These are phyloP conservation scores for Patellaria atrata DNA, from an alignment of 495 filamentous ascomycete species.

Conservation along the genomic window DNA sequence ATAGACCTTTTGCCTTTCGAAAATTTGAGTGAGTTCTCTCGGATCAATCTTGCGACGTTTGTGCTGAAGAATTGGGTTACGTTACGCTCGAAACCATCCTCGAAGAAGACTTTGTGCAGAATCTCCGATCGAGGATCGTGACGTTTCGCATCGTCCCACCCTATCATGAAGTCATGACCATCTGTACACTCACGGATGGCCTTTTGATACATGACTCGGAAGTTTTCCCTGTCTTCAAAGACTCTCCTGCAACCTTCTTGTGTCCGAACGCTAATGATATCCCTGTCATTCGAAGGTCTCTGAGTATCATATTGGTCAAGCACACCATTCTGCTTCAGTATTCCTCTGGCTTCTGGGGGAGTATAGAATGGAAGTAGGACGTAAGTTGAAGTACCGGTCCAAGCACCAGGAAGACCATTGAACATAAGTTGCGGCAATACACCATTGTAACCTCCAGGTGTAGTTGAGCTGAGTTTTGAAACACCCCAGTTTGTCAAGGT, in stretches of 20 bases:
- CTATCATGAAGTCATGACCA: slow-evolving; percentile 31
- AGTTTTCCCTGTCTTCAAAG: slow-evolving; percentile 29
- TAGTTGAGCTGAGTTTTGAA: slow-evolving; percentile 16
- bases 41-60: slow-evolving; percentile 25
- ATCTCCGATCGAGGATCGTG: slow-evolving; percentile 24
- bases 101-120: slow-evolving; percentile 29
- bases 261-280: slow-evolving; percentile 26
- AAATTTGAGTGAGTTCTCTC: slow-evolving; percentile 26
- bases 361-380: slow-evolving; percentile 31
- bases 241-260: slow-evolving; percentile 28
- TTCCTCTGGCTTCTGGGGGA: slow-evolving; percentile 32
- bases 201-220: slow-evolving; percentile 29
- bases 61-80: slow-evolving; percentile 24
- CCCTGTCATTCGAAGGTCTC: slow-evolving; percentile 19
- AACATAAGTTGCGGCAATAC: slow-evolving; percentile 21
- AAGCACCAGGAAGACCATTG: slow-evolving; percentile 14
- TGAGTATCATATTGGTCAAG: slow-evolving; percentile 25
- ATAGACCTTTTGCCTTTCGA: slow-evolving; percentile 22
- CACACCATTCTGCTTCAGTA: slow-evolving; percentile 38
- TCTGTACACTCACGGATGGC: slow-evolving; percentile 26
- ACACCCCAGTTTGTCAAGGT: slow-evolving; percentile 25
- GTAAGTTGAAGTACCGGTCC: slow-evolving; percentile 27
- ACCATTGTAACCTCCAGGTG: slow-evolving; percentile 25
- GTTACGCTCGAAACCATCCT: slow-evolving; percentile 28
- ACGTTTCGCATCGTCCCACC: slow-evolving; percentile 27